Base-by-base conservation (phyloP, 495 filamentous ascomycete species). In the Penicillium alfredii region DNA sequence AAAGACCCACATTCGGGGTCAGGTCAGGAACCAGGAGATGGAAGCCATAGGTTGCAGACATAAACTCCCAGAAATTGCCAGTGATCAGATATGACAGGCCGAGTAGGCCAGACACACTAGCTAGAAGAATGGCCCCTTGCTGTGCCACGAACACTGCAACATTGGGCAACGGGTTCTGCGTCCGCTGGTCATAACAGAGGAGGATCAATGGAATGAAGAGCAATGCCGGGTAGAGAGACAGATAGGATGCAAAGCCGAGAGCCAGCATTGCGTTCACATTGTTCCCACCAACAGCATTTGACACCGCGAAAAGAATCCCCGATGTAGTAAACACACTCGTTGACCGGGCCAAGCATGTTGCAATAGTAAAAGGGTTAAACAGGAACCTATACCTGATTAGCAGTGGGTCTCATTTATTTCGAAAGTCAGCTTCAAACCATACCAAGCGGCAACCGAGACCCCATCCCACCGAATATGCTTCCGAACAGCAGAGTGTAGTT, bases 361-460 rank as follows among this genome's bases (percentile, higher is more conserved):
- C 81, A 44, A 97, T 79, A 1, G 90, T 94, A 56, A 95, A 93
- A 2, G 92, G 92, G 61, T 93, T 96, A 63, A 98, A 89, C 7
- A 98, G 73, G 49, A 86, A 94, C 55, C 85, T 89, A n/a, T n/a
- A n/a, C n/a, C n/a, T n/a, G n/a, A n/a, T n/a, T n/a, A n/a, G n/a
- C n/a, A n/a, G n/a, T n/a, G n/a, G n/a, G n/a, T n/a, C n/a, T n/a
- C n/a, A n/a, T n/a, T n/a, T n/a, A n/a, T n/a, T n/a, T n/a, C n/a
- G n/a, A n/a, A n/a, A n/a, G n/a, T n/a, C n/a, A n/a, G n/a, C n/a
- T n/a, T n/a, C n/a, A n/a, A n/a, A n/a, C 25, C 23, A n/a, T 73
- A 94, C 81, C 80, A 77, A 30, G 92, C 88, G 18, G 80, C 90
- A 35, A 96, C 72, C 2, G 81, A 75, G 38, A 81, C 68, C 15